Evolutionary conservation across 768 basidiomycete species (phyloP).

Genomic region (Boletales sp.): DNA sequence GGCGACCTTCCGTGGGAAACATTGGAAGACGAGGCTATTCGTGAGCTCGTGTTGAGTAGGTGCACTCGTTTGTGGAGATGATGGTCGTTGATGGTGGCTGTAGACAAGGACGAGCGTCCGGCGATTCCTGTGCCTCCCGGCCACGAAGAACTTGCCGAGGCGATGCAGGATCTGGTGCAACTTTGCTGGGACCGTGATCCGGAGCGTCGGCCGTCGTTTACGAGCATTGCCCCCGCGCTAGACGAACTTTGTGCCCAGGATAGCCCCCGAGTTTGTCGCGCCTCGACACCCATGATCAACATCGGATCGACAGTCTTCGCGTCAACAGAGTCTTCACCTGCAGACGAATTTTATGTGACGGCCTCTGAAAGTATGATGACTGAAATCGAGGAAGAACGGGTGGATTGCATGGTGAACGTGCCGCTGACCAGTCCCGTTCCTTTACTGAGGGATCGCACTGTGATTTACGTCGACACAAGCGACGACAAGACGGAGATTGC

Average conservation of each 20-base stretch:
- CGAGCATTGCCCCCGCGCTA: slow-evolving; percentile 43
- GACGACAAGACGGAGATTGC: slow-evolving; percentile 6
- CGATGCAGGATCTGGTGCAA: slow-evolving; percentile 43
- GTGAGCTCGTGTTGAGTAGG: slow-evolving; percentile 49
- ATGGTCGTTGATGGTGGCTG: slow-evolving; percentile 16
- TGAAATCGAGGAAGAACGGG: slow-evolving; percentile 9
- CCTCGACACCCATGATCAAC: not conserved
- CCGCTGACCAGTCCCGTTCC: slow-evolving; percentile 17
- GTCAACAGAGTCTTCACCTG: slow-evolving; percentile 16
- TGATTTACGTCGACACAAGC: not conserved
- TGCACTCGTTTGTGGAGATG: slow-evolving; percentile 4
- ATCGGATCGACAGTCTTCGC: not conserved
- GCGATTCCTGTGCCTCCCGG: slow-evolving; percentile 37
- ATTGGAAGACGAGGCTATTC: slow-evolving; percentile 49
- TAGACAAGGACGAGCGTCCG: slow-evolving; percentile 53
- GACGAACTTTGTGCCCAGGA: slow-evolving; percentile 40
- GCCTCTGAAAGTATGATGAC: slow-evolving; percentile 23
- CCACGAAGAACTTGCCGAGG: slow-evolving; percentile 30
- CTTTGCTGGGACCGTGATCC: slow-evolving; percentile 58
- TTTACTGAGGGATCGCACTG: not conserved
- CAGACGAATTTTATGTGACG: slow-evolving; percentile 26
- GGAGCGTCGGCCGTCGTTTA: slow-evolving; percentile 49
- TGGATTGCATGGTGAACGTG: slow-evolving; percentile 14
- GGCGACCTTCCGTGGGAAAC: slow-evolving; percentile 58
- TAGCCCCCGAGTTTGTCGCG: not conserved